Base-by-base conservation (phyloP, 2,329 filamentous ascomycete species). In the Davidsoniella neocaledoniae region DNA sequence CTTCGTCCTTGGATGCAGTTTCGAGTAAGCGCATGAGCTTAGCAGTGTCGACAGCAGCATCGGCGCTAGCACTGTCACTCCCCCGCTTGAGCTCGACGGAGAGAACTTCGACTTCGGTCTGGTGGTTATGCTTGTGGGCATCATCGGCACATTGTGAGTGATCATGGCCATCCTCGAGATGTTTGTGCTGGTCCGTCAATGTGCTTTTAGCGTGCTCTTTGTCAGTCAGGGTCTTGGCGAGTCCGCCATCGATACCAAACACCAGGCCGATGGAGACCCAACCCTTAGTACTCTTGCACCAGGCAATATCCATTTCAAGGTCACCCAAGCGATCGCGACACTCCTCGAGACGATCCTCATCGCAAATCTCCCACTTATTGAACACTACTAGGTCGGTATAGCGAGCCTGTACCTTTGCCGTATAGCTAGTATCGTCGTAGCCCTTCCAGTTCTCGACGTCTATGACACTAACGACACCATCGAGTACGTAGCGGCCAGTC, bases 401-500 rank as follows among this genome's bases (percentile, higher is more conserved):
- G 55, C 77, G 72, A 3, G 87, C 88, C 70, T 95, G 88, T 56
- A 94, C 71, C 60, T 83, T 81, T 5, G 88, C 88, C 51, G 88
- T 95, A 60, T 85, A 90, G 52, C 81, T 86, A 21, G 84, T 93
- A 63, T 93, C 87, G 58, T 91, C 86, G 60, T 95, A 95, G 0
- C 88, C 88, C 59, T 79, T 69, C 87, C 87, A 95, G 61, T 95
- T 95, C 73, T 94, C 88, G 9, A 93, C 87, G 60, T 95, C 88
- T 52, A 95, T 80, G 19, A 94, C 87, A 57, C 79, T 86, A 55
- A 94, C 77, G 48, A 95, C 86, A 9, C 88, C 88, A 59, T 95
- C 88, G 1, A 95, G 74, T 4, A 77, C 72, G 59, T 87, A 94
- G 25, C 68, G 64, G 58, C 63, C 77, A 0, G 78, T 81, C 54